Base-by-base conservation (phyloP, 2,329 filamentous ascomycete species). In the Fusarium xyrophilum region DNA sequence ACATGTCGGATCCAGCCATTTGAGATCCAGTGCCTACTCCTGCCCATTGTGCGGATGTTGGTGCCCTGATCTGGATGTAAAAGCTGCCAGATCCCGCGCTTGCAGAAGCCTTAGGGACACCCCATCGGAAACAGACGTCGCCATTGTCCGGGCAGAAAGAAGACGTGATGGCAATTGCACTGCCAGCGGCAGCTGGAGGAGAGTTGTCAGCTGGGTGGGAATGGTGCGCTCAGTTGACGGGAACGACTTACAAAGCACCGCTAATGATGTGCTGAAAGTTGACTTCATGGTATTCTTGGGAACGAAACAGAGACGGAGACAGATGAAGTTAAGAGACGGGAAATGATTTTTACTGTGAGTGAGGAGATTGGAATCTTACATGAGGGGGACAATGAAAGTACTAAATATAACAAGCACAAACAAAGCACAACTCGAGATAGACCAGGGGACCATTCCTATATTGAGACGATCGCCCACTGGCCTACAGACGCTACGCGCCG, bases 1-100 rank as follows among this genome's bases (percentile, higher is more conserved):
- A 89, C 60, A 90, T 88, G 74, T 88, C 84, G 51, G 88, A 76
- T 33, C 82, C 84, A 17, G 74, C 40, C 88, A 91, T 91, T 42
- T 67, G 62, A 0, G 73, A 69, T 46, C 88, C 88, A 33, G 85
- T 86, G 32, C 86, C 88, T 21, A 90, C 79, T 12, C 81, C 85
- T 19, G 88, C 81, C 88, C 88, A 91, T 62, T 76, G 71, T 73
- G 85, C 85, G 9, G 77, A 78, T 4, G 80, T 80, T 3, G 86
- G 84, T 7, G 86, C 86, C n/a, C 78, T 78, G 58, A 91, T 81
- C 72, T 89, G 87, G 67, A 90, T 82, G 74, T 87, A 89, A 56
- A 90, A 81, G 73, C 87, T 86, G 57, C 86, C 87, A 7, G 79
- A 78, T 33, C 81, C 81, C 6, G 82, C 79, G 38, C 78, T 78